Evolutionary conservation across 2,329 filamentous ascomycete genomes (phyloP).

Genomic region (Cercospora janseana): DNA sequence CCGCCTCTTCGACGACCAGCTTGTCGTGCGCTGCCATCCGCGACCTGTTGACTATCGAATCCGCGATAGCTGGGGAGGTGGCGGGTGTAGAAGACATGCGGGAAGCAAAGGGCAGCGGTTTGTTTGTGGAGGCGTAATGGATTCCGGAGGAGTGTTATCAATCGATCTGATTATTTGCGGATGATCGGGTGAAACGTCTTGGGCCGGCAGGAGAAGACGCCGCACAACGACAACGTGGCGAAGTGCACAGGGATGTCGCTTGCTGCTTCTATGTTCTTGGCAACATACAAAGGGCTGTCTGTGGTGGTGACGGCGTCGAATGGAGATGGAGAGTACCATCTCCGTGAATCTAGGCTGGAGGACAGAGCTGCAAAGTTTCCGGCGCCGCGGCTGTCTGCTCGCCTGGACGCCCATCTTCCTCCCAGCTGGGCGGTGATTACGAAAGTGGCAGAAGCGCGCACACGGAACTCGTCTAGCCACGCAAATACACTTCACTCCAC

Average conservation of each 20-base stretch:
- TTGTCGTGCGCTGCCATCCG: constrained; percentile 36
- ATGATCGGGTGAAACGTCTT: not conserved
- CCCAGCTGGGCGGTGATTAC: constrained; percentile 5
- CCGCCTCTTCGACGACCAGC: constrained; percentile 33
- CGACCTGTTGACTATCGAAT: constrained; percentile 20
- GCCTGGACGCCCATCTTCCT: not conserved
- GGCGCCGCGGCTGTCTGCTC: constrained; percentile 1
- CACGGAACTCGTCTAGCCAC: constrained; percentile 1
- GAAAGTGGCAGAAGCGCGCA: constrained; percentile 5
- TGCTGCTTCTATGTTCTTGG: not conserved
- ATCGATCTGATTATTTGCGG: constrained; percentile 7
- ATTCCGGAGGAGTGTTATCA: constrained; percentile 12
- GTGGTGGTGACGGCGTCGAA: no score
- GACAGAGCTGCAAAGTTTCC: not conserved
- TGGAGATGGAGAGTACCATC: no score
- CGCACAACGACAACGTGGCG: not conserved
- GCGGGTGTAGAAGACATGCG: constrained; percentile 21
- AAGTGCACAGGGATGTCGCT: not conserved
- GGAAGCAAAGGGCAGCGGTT: not conserved
- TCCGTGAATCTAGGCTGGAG: no score
- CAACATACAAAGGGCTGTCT: not conserved
- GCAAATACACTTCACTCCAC: not conserved
- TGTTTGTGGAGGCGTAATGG: constrained; percentile 5
- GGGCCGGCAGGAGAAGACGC: not conserved
- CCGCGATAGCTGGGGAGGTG: constrained; percentile 22